Conservation (phyloP, 1,139 yeast genomes). For the Hansenula sp. region DNA sequence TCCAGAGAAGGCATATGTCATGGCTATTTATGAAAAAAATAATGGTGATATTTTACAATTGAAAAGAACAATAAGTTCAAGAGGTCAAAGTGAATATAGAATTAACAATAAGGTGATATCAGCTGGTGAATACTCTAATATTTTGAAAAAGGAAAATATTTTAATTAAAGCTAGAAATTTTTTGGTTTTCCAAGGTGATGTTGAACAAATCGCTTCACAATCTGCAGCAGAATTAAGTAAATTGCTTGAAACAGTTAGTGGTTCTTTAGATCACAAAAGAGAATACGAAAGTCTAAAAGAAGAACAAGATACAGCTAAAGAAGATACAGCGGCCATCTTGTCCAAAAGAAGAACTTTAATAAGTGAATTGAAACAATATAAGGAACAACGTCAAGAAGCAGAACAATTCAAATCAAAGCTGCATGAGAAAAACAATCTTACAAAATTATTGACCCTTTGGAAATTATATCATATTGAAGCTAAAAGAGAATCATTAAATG, state of each 20-base stretch:
- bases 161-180: slow-evolving; percentile 88
- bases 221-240: slow-evolving; percentile 71
- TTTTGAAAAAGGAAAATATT: slow-evolving; percentile 77
- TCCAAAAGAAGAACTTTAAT: slow-evolving; percentile 69
- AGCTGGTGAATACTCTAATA: slow-evolving; percentile 58
- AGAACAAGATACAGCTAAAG: slow-evolving; percentile 63
- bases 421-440: slow-evolving; percentile 42
- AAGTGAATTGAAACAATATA: slow-evolving; percentile 76
- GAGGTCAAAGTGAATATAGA: slow-evolving; percentile 66
- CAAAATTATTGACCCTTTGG: slow-evolving; percentile 53
- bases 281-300: slow-evolving; percentile 70
- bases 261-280: slow-evolving; percentile 61
- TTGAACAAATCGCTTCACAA: slow-evolving; percentile 89
- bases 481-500: slow-evolving; percentile 32
- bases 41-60: slow-evolving; percentile 49
- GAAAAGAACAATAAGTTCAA: slow-evolving; percentile 48
- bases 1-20: slow-evolving; percentile 72
- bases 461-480: slow-evolving; percentile 63
- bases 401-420: slow-evolving; percentile 60
- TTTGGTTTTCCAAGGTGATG: slow-evolving; percentile 95
- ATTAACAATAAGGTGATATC: slow-evolving; percentile 62
- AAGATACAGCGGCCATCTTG: slow-evolving; percentile 59
- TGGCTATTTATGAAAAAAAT: slow-evolving; percentile 67
- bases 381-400: slow-evolving; percentile 72
- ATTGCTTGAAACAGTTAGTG: slow-evolving; percentile 78